These are phyloP conservation scores for Alnus rubra DNA, from an alignment of 306 rosid species.

Conservation along the genomic window DNA sequence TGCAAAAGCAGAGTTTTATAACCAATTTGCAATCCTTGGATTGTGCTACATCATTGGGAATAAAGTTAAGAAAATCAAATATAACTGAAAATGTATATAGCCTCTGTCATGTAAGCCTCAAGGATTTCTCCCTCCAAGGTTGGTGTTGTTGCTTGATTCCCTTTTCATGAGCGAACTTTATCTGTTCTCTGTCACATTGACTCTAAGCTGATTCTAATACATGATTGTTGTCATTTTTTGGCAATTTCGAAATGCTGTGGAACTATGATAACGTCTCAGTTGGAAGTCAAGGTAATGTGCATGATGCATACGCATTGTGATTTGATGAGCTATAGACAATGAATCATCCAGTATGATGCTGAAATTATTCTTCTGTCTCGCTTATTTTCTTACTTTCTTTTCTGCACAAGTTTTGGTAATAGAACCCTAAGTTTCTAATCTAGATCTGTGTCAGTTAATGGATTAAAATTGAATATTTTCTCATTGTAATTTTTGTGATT, in stretches of 20 bases:
- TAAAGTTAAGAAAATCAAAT: constrained; percentile 63
- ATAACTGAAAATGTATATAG: constrained; percentile 65
- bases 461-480: neutral
- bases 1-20: constrained; percentile 93
- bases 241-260: constrained; percentile 37
- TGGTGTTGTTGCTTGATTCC: constrained; percentile 30
- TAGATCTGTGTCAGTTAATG: neutral
- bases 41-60: constrained; percentile 85
- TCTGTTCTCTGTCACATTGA: constrained; percentile 17
- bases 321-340: neutral
- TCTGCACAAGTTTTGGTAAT: neutral
- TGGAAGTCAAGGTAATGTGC: constrained; percentile 78
- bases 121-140: constrained; percentile 98
- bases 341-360: neutral
- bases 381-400: neutral
- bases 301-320: neutral
- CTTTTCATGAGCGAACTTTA: constrained; percentile 7
- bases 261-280: constrained; percentile 56
- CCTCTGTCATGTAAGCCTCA: constrained; percentile 86
- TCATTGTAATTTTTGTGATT: neutral
- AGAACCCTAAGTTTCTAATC: neutral
- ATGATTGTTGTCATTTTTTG: constrained; percentile 13
- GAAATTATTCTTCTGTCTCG: neutral
- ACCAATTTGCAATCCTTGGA: constrained; percentile 94
- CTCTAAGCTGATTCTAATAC: constrained; percentile 39